Conservation (phyloP, 495 filamentous ascomycete species). For the Trichoderma reesei region DNA sequence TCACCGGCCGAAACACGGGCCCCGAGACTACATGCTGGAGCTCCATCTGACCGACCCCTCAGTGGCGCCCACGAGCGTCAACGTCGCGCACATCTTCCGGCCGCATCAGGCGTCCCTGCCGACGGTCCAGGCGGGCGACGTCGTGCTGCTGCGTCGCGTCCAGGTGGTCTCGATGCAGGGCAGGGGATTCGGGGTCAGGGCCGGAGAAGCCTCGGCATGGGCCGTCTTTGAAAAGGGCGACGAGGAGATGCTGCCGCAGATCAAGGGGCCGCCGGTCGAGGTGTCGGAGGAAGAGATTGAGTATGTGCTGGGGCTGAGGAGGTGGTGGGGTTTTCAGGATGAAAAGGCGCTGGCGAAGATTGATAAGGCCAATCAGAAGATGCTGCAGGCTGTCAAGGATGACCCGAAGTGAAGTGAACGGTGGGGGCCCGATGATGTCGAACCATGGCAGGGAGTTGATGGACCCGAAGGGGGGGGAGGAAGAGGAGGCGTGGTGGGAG, state of each 20-base stretch:
- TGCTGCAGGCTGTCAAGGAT: slow-evolving; percentile 17
- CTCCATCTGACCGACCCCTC: slow-evolving; percentile 63
- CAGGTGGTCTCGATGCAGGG: slow-evolving; percentile 48
- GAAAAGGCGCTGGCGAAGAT: slow-evolving; percentile 27
- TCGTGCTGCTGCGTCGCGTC: slow-evolving; percentile 67
- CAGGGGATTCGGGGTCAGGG: slow-evolving; percentile 38
- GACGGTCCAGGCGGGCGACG: slow-evolving; percentile 56
- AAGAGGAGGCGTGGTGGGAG: not conserved
- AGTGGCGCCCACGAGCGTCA: slow-evolving; percentile 32
- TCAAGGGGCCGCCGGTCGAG: slow-evolving; percentile 37
- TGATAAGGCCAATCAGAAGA: slow-evolving; percentile 31
- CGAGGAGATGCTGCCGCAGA: slow-evolving; percentile 26
- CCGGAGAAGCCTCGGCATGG: slow-evolving; percentile 44
- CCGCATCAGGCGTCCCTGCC: slow-evolving; percentile 66
- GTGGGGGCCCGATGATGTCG: not conserved
- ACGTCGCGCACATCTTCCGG: slow-evolving; percentile 61
- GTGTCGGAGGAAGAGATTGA: slow-evolving; percentile 26
- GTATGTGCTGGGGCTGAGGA: slow-evolving; percentile 25
- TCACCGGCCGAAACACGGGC: slow-evolving; percentile 51
- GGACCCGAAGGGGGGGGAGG: not conserved
- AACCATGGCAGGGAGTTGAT: not conserved
- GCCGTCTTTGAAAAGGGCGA: slow-evolving; percentile 44
- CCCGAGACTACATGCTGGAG: slow-evolving; percentile 58
- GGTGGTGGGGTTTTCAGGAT: slow-evolving; percentile 34
- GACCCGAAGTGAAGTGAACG: not conserved